Conservation (phyloP, 441 rosid genomes). For the Aleurites moluccanus region DNA sequence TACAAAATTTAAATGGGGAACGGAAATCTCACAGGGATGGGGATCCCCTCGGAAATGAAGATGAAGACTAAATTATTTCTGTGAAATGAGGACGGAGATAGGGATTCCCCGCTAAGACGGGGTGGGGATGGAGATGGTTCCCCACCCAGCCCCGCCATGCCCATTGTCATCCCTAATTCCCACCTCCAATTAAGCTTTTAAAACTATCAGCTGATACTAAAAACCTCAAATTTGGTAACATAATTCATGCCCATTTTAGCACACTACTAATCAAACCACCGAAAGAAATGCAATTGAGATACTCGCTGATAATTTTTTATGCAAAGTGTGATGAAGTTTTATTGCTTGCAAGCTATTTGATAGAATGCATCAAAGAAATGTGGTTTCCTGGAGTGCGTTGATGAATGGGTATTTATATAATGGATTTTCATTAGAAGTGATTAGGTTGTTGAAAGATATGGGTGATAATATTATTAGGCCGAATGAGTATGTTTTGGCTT, state of each 20-base stretch:
- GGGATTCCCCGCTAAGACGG: too few relatives aligned
- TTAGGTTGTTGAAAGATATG: constrained; percentile 56
- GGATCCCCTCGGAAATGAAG: too few relatives aligned
- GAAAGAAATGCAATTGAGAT: constrained; percentile 17
- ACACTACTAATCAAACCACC: constrained; percentile 29
- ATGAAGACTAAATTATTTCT: too few relatives aligned
- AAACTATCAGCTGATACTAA: constrained; percentile 53
- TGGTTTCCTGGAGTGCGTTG: constrained; percentile 68
- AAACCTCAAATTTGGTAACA: constrained; percentile 43
- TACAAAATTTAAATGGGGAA: too few relatives aligned
- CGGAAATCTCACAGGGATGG: too few relatives aligned
- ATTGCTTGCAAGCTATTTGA: constrained; percentile 65
- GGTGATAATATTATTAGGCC: constrained; percentile 35
- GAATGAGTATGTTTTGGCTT: constrained; percentile 44
- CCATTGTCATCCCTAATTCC: too few relatives aligned
- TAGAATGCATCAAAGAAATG: constrained; percentile 50
- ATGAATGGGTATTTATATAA: constrained; percentile 66
- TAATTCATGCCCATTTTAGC: constrained; percentile 60
- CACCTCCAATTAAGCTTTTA: constrained; percentile 38
- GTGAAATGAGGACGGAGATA: too few relatives aligned
- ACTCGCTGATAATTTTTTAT: constrained; percentile 52
- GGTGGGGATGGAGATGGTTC: too few relatives aligned
- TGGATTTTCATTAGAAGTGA: constrained; percentile 48
- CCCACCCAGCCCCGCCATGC: too few relatives aligned
- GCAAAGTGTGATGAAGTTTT: constrained; percentile 43